Conservation (phyloP, 805 yeast species). For the Metschnikowia gelsemii region DNA sequence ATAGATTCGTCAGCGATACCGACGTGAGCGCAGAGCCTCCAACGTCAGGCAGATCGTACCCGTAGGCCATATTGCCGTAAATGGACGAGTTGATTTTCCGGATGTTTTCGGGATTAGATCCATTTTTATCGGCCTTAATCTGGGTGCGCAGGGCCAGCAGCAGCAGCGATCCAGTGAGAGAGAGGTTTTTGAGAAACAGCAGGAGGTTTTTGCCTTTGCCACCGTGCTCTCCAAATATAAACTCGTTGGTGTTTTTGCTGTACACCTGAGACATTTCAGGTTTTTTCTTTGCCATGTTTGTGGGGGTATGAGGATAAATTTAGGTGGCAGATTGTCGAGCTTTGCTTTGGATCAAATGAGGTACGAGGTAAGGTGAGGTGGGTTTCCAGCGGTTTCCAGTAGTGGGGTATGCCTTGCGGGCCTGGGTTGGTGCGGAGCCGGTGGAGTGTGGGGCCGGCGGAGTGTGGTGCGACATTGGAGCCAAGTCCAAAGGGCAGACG, state of each 20-base stretch:
- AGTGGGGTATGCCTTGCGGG: too few relatives aligned
- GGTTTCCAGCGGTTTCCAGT: too few relatives aligned
- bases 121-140: not conserved
- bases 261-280: constrained; percentile 47
- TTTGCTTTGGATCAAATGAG: too few relatives aligned
- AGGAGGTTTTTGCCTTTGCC: constrained; percentile 62
- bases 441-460: too few relatives aligned
- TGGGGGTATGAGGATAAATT: not conserved
- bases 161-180: constrained; percentile 32
- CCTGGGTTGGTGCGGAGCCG: too few relatives aligned
- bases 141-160: not conserved
- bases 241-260: constrained; percentile 48
- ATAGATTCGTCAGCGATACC: not conserved
- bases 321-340: not conserved
- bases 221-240: constrained; percentile 65
- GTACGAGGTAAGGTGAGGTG: too few relatives aligned
- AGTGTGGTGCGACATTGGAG: too few relatives aligned
- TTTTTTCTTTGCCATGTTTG: constrained; percentile 40
- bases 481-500: too few relatives aligned
- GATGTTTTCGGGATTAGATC: constrained; percentile 16
- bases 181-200: constrained; percentile 47
- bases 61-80: constrained; percentile 39
- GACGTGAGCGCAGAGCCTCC: constrained; percentile 13
- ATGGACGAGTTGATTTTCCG: constrained; percentile 37
- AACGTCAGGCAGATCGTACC: constrained; percentile 19